A percentile compares a stretch with the other conserved stretches of the same genome.
Evolutionary conservation across 352 stramenopile genomes (phyloP).

Genomic region (Globisporangium paddicum): DNA sequence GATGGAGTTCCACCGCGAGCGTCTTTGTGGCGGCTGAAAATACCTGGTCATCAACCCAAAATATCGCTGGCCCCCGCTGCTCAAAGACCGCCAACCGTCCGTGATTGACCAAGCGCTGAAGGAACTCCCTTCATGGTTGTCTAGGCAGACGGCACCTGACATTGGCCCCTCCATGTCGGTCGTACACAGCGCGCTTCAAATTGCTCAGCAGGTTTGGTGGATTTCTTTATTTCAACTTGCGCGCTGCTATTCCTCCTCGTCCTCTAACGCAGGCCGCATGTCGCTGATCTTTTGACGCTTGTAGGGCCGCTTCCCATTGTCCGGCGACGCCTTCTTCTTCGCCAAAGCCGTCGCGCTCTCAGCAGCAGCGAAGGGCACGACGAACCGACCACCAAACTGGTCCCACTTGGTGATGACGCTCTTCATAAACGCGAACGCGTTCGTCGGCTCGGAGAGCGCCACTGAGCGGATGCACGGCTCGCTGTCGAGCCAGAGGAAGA

Average conservation of each 20-base stretch:
- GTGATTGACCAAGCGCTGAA: background rate
- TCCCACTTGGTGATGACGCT: constrained; percentile 3
- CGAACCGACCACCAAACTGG: background rate
- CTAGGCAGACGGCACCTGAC: too few relatives aligned
- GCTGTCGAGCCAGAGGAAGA: constrained; percentile 9
- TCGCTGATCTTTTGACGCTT: constrained; percentile 7
- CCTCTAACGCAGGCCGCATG: background rate
- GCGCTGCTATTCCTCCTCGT: background rate
- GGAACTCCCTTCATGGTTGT: background rate
- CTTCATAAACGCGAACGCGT: constrained; percentile 1
- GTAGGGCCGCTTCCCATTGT: background rate
- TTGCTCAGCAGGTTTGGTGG: background rate
- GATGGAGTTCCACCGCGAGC: background rate
- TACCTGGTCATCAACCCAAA: background rate
- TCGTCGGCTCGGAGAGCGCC: background rate
- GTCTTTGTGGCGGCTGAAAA: background rate
- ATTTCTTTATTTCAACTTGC: background rate
- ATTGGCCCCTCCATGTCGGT: background rate
- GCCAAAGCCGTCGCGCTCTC: background rate
- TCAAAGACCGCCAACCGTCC: background rate
- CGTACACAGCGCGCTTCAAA: background rate
- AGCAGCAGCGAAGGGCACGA: background rate
- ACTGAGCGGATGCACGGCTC: constrained; percentile 7
- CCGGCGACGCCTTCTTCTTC: background rate
- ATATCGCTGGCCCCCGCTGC: background rate